Conservation (phyloP, 129 eudicot species). For the Tanacetum coccineum region DNA sequence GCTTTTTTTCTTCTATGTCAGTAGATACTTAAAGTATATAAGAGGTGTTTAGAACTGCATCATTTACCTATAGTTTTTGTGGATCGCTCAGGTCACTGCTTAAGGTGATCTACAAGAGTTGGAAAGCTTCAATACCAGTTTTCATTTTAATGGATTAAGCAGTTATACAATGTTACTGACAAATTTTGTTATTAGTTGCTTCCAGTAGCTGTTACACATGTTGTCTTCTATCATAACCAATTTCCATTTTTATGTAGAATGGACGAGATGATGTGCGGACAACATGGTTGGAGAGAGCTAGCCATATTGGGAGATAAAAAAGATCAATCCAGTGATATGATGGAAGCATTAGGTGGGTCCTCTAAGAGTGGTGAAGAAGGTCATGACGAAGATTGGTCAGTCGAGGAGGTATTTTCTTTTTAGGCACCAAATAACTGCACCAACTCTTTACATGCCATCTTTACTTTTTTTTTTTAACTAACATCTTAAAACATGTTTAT, state of each 20-base stretch:
- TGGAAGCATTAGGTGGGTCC: conserved; percentile 44
- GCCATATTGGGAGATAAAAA: conserved; percentile 46
- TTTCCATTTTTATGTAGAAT: conserved; percentile 49
- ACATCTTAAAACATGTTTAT: conserved; percentile 22
- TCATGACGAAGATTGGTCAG: conserved; percentile 43
- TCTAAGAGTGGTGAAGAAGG: conserved; percentile 38
- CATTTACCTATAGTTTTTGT: conserved; percentile 1
- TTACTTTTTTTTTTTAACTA: not conserved
- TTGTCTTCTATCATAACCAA: conserved; percentile 15
- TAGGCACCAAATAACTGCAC: conserved; percentile 12
- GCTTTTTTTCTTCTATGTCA: no score
- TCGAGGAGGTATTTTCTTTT: conserved; percentile 52
- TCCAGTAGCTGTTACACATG: conserved; percentile 6
- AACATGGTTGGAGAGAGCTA: conserved; percentile 66
- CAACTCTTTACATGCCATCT: conserved; percentile 13
- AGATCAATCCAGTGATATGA: conserved; percentile 40
- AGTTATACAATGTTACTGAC: conserved; percentile 8
- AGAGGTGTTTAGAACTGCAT: no score
- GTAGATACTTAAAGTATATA: no score
- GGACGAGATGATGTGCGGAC: conserved; percentile 90
- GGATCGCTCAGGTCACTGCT: conserved; percentile 2
- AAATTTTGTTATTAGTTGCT: conserved; percentile 6
- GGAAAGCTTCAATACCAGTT: not conserved
- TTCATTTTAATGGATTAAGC: conserved; percentile 3
- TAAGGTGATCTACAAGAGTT: not conserved